Evolutionary conservation across 148 eudicot species (phyloP), one percentile per base, ranked within the genome.

Genomic region (Rheum nobile): DNA sequence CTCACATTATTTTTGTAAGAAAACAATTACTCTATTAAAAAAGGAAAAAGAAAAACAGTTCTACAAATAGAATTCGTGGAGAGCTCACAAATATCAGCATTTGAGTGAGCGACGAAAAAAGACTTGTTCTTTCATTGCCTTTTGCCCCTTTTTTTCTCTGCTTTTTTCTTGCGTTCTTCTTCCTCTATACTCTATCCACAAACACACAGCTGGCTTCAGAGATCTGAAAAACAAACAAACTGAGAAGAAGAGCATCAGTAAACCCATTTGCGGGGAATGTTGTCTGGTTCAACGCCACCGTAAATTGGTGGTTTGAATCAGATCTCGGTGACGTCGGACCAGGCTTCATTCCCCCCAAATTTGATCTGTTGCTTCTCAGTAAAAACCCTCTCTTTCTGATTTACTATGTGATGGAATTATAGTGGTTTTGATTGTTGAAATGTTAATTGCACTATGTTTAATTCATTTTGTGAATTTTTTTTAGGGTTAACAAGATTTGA

Each of bases 261-360:
- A 24, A 37, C 26, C 41, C 28, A 21, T 35, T 74, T 74, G 76
- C 22, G 76, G 76, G 43, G 76, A 57, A 57, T 74, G 76, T 55
- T 74, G 76, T 74, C 68, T 74, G 76, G 76, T 65, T 74, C 76
- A 65, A 74, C 67, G 76, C 68, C 75, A 17, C 22, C 70, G 3
- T 29, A 5, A 5, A 63, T 31, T 65, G 8, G 10, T 52, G n/a
- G n/a, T 39, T 11, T 28, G 0, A 34, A 13, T 31, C 70, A 16
- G 32, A 71, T 42, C 48, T 42, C 24, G 73, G 32, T 21, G 73
- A 41, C 50, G 73, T 71, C 73, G 73, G 73, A 71, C 73, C 73
- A 71, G 73, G 73, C 73, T 71, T 71, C 73, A 43, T 71, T 71
- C 50, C 73, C 48, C 67, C 50, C 73, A 21, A 71, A 68, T 1